A percentile compares a stretch with the other conserved stretches of the same genome.
Evolutionary conservation across 1,139 yeast genomes (phyloP).

Genomic region (Entelexis paramagnoliae): DNA sequence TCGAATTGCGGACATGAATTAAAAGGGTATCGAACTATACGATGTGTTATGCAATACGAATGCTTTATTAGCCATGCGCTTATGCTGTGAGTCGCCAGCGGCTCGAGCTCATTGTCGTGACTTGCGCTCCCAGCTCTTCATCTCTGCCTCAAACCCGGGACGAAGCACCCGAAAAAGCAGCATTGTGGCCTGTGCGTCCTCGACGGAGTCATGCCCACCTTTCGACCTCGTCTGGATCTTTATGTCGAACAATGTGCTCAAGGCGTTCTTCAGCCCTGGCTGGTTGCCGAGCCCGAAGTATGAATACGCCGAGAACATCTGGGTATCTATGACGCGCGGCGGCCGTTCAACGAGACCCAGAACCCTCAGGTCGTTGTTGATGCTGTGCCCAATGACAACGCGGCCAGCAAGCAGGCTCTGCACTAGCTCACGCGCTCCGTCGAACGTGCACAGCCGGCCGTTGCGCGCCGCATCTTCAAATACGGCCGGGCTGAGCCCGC

Average conservation of each 20-base stretch:
- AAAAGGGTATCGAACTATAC: too few species aligned
- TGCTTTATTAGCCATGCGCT: too few species aligned
- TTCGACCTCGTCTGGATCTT: background rate
- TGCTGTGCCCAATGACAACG: background rate
- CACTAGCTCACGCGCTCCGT: background rate
- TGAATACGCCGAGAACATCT: background rate
- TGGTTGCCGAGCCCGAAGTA: background rate
- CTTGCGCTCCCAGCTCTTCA: background rate
- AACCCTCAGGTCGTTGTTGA: background rate
- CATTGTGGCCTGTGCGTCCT: constrained; percentile 8
- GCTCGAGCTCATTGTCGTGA: background rate
- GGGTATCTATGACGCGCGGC: background rate
- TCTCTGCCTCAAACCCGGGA: background rate
- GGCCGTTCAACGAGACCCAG: background rate
- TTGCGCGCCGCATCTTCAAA: background rate
- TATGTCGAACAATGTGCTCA: background rate
- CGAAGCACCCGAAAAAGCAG: background rate
- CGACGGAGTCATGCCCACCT: constrained; percentile 2
- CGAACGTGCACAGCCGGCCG: background rate
- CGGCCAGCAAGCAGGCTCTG: background rate
- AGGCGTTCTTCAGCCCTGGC: background rate
- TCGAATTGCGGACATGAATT: too few species aligned
- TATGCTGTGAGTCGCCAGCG: too few species aligned
- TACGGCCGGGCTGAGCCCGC: background rate
- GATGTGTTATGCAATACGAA: too few species aligned